These are phyloP conservation scores for Tolypocladium tropicale DNA, from an alignment of 2,329 filamentous ascomycete genomes.

Conservation along the genomic window DNA sequence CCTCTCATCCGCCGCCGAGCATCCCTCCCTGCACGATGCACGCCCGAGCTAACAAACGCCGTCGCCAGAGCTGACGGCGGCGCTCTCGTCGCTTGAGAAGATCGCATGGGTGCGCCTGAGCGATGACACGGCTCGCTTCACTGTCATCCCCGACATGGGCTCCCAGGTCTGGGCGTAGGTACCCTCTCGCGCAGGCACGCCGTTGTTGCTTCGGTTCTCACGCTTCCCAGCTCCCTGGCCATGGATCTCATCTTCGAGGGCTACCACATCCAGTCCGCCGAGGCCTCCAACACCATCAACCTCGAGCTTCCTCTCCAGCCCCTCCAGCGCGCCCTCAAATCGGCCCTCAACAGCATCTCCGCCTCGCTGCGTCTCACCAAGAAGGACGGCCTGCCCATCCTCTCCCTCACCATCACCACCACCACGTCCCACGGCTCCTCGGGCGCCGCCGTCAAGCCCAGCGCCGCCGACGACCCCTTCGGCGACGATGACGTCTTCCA, in stretches of 20 bases:
- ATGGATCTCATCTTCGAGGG: constrained; percentile 81
- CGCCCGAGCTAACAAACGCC: background rate
- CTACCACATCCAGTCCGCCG: constrained; percentile 79
- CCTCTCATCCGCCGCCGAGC: background rate
- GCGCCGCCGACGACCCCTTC: constrained; percentile 27
- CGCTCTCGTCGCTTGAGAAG: constrained; percentile 60
- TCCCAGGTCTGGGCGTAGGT: constrained; percentile 93
- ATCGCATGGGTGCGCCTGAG: constrained; percentile 87
- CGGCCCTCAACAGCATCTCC: constrained; percentile 69
- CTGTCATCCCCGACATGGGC: constrained; percentile 87
- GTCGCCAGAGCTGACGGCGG: constrained; percentile 49
- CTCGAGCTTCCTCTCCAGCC: constrained; percentile 85
- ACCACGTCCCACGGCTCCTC: constrained; percentile 41
- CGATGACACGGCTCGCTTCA: constrained; percentile 82
- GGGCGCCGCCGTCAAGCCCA: constrained; percentile 17
- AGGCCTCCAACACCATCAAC: constrained; percentile 81
- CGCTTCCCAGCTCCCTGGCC: constrained; percentile 36
- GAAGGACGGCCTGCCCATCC: constrained; percentile 74
- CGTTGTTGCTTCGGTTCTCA: background rate
- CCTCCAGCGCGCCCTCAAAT: constrained; percentile 84
- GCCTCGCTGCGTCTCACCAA: constrained; percentile 87
- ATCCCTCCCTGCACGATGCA: background rate
- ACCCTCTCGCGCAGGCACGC: constrained; percentile 3
- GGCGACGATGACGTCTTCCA: constrained; percentile 34
- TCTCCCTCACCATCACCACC: constrained; percentile 83